Conservation (phyloP, 2,329 filamentous ascomycete species). For the Dichotomopilus funicola region DNA sequence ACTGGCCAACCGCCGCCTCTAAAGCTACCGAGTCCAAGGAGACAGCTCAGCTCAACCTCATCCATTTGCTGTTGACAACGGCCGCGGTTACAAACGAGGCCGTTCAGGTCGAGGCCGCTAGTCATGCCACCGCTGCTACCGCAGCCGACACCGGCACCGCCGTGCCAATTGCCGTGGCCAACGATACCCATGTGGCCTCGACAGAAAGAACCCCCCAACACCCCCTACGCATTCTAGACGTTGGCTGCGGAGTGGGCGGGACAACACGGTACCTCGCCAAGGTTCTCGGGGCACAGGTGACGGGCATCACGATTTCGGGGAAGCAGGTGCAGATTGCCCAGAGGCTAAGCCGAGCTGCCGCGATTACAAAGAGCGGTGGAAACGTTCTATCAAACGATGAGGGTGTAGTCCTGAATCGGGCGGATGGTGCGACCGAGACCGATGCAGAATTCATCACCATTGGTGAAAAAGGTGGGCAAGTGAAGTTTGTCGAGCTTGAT, state of each 20-base stretch:
- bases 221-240: conserved; percentile 43
- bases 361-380: background rate
- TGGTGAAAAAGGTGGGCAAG: conserved; percentile 35
- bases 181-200: background rate
- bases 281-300: conserved; percentile 45
- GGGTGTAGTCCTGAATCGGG: background rate
- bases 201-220: background rate
- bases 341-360: conserved; percentile 36
- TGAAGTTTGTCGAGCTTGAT: conserved; percentile 52
- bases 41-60: conserved; percentile 50
- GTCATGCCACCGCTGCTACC: background rate
- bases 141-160: background rate
- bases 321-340: conserved; percentile 53
- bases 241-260: conserved; percentile 55
- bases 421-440: background rate
- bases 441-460: conserved; percentile 31
- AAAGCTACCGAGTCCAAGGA: conserved; percentile 49
- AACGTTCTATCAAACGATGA: background rate
- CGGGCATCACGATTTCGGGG: conserved; percentile 54
- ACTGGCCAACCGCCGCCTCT: conserved; percentile 44
- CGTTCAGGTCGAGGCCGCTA: background rate
- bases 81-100: conserved; percentile 30
- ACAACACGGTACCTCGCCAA: conserved; percentile 51
- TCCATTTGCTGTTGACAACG: conserved; percentile 47
- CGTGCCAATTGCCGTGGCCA: too few relatives aligned